Evolutionary conservation across 352 stramenopile genomes (phyloP), one percentile per base, ranked within the genome.

Genomic region (Phytophthora brassicae): DNA sequence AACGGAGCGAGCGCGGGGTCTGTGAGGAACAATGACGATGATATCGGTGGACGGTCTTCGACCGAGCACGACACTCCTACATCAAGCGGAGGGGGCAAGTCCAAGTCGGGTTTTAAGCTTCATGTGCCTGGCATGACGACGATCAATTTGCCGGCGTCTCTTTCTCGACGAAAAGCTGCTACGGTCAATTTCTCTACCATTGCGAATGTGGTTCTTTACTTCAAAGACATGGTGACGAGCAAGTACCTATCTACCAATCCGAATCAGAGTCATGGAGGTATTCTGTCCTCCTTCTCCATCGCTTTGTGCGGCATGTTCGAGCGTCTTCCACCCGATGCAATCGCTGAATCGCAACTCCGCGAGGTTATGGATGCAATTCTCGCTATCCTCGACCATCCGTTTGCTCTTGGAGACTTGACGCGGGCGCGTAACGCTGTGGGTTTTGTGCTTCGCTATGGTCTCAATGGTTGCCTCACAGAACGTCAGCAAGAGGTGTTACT

Each of bases 291-390:
- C 3, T 90, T 86, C 38, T 81, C 85, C 0, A 77, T 95, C 23
- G 77, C 85, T 48, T 48, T 94, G 14, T 84, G 71, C 67, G 88
- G 77, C 31, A 88, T 95, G 76, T 93, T 91, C 52, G 80, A 89
- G 51, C 70, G 72, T 9, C 55, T 93, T n/a, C 79, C 81, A 12
- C 65, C 72, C 12, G 83, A 93, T 46, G 70, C 70, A 19, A 76
- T 94, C 35, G 51, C 71, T 0, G 84, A 93, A 16, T 53, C 70
- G 4, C 78, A 91, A 51, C 76, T 94, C 22, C 67, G 63, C 13
- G 81, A 88, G n/a, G 79, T 94, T 8, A 60, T 94, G 43, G 75
- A 89, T 48, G 73, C 85, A 4, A 70, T 77, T 4, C 43, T 93
- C 45, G 70, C 61, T 17, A 84, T 92, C 45, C 72, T 95, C 16